Conservation (phyloP, 352 stramenopile species). For the Phytophthora europaea region DNA sequence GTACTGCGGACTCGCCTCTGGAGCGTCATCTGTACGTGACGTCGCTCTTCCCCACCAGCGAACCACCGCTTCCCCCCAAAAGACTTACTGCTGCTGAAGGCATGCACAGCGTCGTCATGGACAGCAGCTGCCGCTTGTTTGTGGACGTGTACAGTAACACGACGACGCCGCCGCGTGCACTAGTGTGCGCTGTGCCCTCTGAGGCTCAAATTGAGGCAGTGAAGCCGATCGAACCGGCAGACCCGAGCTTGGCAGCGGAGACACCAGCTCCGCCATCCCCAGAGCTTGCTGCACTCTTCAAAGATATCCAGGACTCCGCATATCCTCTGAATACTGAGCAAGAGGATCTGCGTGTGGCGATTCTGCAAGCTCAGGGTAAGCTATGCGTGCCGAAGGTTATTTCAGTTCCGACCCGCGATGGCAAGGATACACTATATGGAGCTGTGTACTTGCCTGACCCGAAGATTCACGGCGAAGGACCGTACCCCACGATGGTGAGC, state of each 20-base stretch:
- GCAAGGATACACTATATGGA: constrained; percentile 88
- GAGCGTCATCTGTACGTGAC: constrained; percentile 94
- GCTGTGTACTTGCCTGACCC: constrained; percentile 95
- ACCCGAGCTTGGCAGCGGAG: constrained; percentile 21
- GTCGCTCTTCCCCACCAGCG: constrained; percentile 56
- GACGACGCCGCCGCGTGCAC: constrained; percentile 68
- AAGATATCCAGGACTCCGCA: constrained; percentile 51
- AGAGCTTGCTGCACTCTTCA: constrained; percentile 43
- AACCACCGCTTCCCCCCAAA: constrained; percentile 56
- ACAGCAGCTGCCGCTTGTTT: constrained; percentile 81
- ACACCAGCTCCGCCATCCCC: constrained; percentile 7
- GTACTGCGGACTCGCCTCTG: constrained; percentile 88
- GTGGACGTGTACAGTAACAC: constrained; percentile 89
- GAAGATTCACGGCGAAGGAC: constrained; percentile 85
- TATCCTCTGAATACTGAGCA: constrained; percentile 66
- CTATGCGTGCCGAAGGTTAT: constrained; percentile 75
- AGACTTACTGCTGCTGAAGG: constrained; percentile 83
- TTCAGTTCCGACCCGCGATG: constrained; percentile 87
- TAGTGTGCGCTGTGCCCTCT: constrained; percentile 62
- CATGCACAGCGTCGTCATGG: constrained; percentile 94
- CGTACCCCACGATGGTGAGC: constrained; percentile 96
- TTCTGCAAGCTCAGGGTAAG: constrained; percentile 59
- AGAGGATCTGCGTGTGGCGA: constrained; percentile 66
- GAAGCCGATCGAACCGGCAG: constrained; percentile 23
- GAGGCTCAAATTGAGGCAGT: constrained; percentile 47